Evolutionary conservation across 164 flowering plant species (phyloP), one percentile per base, ranked within the genome.

Genomic region (Magnolia kwangsiensis): DNA sequence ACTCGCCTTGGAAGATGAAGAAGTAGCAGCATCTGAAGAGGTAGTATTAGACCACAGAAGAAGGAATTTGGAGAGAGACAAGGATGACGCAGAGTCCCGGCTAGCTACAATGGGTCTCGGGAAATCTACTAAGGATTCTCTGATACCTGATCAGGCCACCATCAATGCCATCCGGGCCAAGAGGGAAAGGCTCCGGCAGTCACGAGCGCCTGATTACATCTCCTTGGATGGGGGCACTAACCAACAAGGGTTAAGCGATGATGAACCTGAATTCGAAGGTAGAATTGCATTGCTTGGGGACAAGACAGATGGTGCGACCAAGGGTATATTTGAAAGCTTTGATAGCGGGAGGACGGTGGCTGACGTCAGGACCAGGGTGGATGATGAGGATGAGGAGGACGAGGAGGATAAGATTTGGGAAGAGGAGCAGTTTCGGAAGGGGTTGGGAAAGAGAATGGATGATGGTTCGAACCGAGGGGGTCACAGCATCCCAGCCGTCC

Each of bases 361-460:
- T 71, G 78, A 51, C 20, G 87, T 29, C 24, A 74, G 67, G 63
- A 75, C 58, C 67, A 81, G 78, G 55, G 83, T 67, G 71, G 63
- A 75, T 74, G 90, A 82, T 8, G 92, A 69, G 23, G 78, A 37
- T 6, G 80, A 87, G 64, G 91, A 88, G 31, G 97, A 90, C 59
- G 97, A 92, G 73, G 99, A 91, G 84, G 97, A 92, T 68, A 91
- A 87, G 82, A 87, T 82, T 59, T 96, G 99, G 99, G 99, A 94
- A 74, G 98, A 96, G 61, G 99, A 96, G 85, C 98, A 96, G 82
- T 85, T 89, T 45, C 87, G 95, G 80, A 96, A 96, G 81, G 99
- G 91, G 3, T 77, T 96, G 69, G 98, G 98, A 69, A 96, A 91
- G 83, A 92, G 96, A 77, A 75, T 92, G 76, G 96, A 92, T 74